Evolutionary conservation across 495 filamentous ascomycete species (phyloP).

Genomic region (Astrocystis sublimbata): DNA sequence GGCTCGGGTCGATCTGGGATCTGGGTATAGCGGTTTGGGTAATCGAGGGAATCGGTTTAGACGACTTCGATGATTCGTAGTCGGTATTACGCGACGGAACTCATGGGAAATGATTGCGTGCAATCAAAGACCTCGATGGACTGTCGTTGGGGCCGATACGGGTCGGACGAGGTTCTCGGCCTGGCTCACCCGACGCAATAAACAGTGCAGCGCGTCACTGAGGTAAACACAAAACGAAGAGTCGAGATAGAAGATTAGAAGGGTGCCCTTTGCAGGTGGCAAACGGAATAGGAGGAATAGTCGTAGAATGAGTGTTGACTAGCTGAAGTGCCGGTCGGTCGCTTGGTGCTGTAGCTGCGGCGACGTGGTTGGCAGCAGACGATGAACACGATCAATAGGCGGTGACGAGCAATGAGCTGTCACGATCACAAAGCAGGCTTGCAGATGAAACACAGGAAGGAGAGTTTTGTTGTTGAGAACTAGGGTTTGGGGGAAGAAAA

Average conservation of each 20-base stretch:
- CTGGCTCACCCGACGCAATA: neutral
- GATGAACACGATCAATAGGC: conserved; percentile 2
- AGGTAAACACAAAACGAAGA: conserved; percentile 15
- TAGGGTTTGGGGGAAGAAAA: conserved; percentile 14
- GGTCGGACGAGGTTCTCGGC: neutral
- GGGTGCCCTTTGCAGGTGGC: neutral
- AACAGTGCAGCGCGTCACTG: neutral
- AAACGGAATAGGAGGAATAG: too few relatives aligned
- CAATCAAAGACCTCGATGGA: neutral
- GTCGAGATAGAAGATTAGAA: neutral
- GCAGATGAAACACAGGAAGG: conserved; percentile 14
- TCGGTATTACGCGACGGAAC: conserved; percentile 14
- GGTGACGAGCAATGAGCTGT: conserved; percentile 5
- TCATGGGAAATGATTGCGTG: conserved; percentile 11
- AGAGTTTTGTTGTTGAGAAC: conserved; percentile 11
- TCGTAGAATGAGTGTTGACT: neutral
- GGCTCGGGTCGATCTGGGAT: neutral
- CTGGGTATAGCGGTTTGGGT: neutral
- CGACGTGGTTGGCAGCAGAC: conserved; percentile 8
- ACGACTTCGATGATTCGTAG: conserved; percentile 16
- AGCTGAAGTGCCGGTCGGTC: neutral
- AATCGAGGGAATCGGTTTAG: neutral
- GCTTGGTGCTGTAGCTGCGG: neutral
- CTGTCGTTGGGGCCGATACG: neutral
- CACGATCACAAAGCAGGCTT: neutral